phyloP scores from a whole-genome alignment of 352 stramenopile genomes.

The Pythium volutum region DNA sequence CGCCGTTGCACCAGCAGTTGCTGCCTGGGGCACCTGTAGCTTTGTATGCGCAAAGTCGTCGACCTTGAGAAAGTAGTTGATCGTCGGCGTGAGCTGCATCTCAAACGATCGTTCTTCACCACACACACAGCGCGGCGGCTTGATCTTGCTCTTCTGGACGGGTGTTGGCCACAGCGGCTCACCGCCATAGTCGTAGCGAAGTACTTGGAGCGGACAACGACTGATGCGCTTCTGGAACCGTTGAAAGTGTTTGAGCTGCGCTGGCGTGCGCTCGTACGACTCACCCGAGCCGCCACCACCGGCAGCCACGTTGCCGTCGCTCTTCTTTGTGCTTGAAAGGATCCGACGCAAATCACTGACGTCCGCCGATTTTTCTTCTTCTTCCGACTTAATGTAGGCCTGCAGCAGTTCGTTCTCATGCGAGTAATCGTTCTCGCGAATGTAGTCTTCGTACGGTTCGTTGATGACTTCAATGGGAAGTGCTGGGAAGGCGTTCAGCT shows the following conservation, averaged over 20 bases:
- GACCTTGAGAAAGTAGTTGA: conserved; percentile 86
- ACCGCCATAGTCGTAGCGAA: conserved; percentile 86
- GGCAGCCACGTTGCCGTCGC: conserved; percentile 14
- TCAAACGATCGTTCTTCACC: conserved; percentile 72
- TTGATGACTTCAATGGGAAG: conserved; percentile 71
- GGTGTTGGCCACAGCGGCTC: conserved; percentile 75
- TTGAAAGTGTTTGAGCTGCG: conserved; percentile 69
- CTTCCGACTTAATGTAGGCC: conserved; percentile 77
- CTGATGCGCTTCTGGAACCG: conserved; percentile 86
- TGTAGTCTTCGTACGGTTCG: conserved; percentile 72
- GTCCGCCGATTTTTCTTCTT: conserved; percentile 74
- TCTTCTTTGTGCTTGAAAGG: conserved; percentile 56
- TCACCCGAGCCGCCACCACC: conserved; percentile 37
- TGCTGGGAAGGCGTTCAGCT: conserved; percentile 45
- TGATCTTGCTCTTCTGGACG: conserved; percentile 31
- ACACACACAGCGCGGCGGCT: conserved; percentile 54
- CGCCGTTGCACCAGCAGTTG: neutral
- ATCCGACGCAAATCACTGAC: conserved; percentile 55
- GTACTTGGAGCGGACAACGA: conserved; percentile 68
- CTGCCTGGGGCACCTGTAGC: conserved; percentile 3
- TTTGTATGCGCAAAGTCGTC: conserved; percentile 47
- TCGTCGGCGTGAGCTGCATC: conserved; percentile 78
- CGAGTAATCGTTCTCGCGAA: conserved; percentile 53
- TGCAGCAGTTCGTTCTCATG: conserved; percentile 75
- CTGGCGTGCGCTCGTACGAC: conserved; percentile 80